Evolutionary conservation across 2,329 filamentous ascomycete species (phyloP).

Genomic region (Calcarisporium arbuscula): DNA sequence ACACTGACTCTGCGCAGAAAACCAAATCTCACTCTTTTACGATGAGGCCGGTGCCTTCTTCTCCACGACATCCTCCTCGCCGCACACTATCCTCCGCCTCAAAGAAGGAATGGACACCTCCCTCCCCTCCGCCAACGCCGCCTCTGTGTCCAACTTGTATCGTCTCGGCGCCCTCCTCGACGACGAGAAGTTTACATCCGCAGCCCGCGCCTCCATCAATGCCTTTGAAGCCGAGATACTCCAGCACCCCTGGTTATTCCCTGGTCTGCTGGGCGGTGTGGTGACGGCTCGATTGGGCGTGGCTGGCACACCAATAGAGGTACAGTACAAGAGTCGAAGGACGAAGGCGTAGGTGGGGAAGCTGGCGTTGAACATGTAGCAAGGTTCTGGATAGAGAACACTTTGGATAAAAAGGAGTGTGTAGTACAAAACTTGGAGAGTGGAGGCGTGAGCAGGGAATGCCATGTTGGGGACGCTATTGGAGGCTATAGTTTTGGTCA

Average conservation of each 20-base stretch:
- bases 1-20: constrained; percentile 39
- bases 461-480: too few relatives aligned
- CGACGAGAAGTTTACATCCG: constrained; percentile 54
- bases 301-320: constrained; percentile 27
- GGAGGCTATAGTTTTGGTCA: too few relatives aligned
- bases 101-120: constrained; percentile 95
- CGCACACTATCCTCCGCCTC: constrained; percentile 72
- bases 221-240: constrained; percentile 89
- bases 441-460: too few relatives aligned
- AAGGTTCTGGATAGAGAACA: too few relatives aligned
- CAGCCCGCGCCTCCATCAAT: constrained; percentile 67
- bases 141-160: constrained; percentile 83
- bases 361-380: too few relatives aligned
- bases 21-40: constrained; percentile 72
- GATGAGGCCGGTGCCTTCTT: constrained; percentile 68
- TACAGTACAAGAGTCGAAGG: constrained; percentile 18
- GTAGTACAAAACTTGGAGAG: too few relatives aligned
- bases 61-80: constrained; percentile 55
- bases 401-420: too few relatives aligned
- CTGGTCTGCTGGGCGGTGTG: constrained; percentile 69
- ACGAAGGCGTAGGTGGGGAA: constrained; percentile 14
- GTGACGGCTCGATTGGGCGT: constrained; percentile 69
- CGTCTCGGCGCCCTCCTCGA: constrained; percentile 66
- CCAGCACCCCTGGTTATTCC: constrained; percentile 89
- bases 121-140: constrained; percentile 82